Conservation (phyloP, 73 alveolate species). For the Paramecium octaurelia region DNA sequence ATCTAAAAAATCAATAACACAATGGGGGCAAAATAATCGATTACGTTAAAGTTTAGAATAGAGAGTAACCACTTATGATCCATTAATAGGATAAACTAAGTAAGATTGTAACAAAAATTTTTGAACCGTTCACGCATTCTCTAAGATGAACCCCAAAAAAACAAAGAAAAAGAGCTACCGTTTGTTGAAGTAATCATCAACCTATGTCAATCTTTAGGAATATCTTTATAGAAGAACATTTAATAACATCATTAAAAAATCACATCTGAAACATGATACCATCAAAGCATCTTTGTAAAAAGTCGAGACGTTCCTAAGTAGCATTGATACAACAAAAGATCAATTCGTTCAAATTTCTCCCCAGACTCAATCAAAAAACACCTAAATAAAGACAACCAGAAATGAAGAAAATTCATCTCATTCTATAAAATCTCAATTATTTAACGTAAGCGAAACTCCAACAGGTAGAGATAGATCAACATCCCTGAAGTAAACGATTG, state of each 20-base stretch:
- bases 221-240: background rate
- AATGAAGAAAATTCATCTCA: background rate
- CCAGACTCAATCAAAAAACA: background rate
- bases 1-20: background rate
- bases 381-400: background rate
- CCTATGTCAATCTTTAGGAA: background rate
- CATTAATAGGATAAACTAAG: background rate
- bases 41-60: background rate
- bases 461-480: background rate
- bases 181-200: background rate
- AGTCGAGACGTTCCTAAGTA: background rate
- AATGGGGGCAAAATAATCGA: background rate
- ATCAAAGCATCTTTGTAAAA: background rate
- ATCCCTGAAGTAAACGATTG: background rate
- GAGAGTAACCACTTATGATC: background rate
- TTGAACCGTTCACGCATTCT: conserved; percentile 12
- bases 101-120: background rate
- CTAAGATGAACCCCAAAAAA: background rate
- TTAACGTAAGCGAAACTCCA: background rate
- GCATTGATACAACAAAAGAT: background rate
- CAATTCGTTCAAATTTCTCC: background rate
- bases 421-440: background rate
- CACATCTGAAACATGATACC: background rate
- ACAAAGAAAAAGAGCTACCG: background rate
- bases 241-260: background rate